Evolutionary conservation across 805 yeast genomes (phyloP).

Genomic region (Myxozyma neotropica): DNA sequence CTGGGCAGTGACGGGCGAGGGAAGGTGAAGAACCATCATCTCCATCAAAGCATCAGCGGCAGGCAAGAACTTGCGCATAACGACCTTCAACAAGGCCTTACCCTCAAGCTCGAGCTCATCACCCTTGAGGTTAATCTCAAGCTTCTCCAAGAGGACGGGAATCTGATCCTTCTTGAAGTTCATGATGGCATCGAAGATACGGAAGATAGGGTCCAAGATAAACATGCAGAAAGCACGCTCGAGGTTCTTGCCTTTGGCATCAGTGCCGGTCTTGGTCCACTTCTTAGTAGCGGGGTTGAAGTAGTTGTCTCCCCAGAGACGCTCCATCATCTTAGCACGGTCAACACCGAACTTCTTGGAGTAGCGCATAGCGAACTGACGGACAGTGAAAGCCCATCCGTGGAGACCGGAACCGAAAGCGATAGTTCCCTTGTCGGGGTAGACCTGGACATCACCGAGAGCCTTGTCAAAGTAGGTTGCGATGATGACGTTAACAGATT

Average conservation of each 20-base stretch:
- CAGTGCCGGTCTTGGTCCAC: slow-evolving; percentile 90
- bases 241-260: slow-evolving; percentile 90
- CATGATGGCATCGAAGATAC: slow-evolving; percentile 95
- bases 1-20: slow-evolving; percentile 99
- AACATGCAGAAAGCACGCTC: slow-evolving; percentile 99
- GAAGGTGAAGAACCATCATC: slow-evolving; percentile 97
- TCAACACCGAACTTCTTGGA: slow-evolving; percentile 99
- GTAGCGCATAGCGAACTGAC: slow-evolving; percentile 98
- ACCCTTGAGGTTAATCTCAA: slow-evolving; percentile 89
- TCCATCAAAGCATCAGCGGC: slow-evolving; percentile 99
- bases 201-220: slow-evolving; percentile 98
- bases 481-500: slow-evolving; percentile 98
- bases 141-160: slow-evolving; percentile 86
- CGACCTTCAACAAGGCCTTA: slow-evolving; percentile 96
- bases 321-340: slow-evolving; percentile 95
- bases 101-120: slow-evolving; percentile 99
- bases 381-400: slow-evolving; percentile 99
- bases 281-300: slow-evolving; percentile 99
- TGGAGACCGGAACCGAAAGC: slow-evolving; percentile 99
- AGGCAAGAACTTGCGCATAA: slow-evolving; percentile 99
- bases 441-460: slow-evolving; percentile 96
- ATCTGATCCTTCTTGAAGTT: slow-evolving; percentile 98
- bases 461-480: slow-evolving; percentile 89
- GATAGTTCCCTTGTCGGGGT: slow-evolving; percentile 98
- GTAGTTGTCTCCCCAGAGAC: slow-evolving; percentile 99